phyloP scores from a whole-genome alignment of 345 rosid species.

The Euphorbia tirucalli region DNA sequence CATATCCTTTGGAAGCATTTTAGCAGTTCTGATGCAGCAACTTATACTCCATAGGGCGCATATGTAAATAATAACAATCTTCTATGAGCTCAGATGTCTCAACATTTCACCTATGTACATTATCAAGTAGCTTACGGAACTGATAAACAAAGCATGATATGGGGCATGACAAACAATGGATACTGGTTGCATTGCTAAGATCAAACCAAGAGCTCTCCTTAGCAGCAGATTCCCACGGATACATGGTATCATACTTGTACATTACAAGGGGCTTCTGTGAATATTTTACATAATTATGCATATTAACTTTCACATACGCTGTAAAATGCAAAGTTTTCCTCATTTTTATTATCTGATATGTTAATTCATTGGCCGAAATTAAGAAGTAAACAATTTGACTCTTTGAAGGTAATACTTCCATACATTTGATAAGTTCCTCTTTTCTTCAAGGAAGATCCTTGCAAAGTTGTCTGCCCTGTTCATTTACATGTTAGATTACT shows the following conservation, averaged over 20 bases:
- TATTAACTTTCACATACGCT: neutral
- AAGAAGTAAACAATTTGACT: too few species aligned
- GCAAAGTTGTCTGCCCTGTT: too few species aligned
- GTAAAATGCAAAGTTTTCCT: neutral
- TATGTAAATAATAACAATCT: neutral
- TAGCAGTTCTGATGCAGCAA: slow-evolving; percentile 64
- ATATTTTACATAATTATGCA: neutral
- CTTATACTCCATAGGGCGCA: slow-evolving; percentile 1
- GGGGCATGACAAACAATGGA: neutral
- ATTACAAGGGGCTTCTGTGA: neutral
- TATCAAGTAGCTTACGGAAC: neutral
- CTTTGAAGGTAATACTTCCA: too few species aligned
- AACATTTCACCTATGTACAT: neutral
- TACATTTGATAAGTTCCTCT: too few species aligned
- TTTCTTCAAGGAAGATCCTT: too few species aligned
- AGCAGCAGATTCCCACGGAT: neutral
- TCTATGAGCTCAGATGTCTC: neutral
- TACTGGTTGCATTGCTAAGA: neutral
- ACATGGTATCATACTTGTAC: neutral
- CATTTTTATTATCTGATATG: neutral
- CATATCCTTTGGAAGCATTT: slow-evolving; percentile 77
- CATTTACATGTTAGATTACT: neutral
- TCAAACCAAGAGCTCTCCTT: neutral
- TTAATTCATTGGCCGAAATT: neutral
- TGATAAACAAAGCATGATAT: neutral